These are phyloP conservation scores for Plasmodium ovale DNA, from an alignment of 169 alveolate species.

Conservation along the genomic window DNA sequence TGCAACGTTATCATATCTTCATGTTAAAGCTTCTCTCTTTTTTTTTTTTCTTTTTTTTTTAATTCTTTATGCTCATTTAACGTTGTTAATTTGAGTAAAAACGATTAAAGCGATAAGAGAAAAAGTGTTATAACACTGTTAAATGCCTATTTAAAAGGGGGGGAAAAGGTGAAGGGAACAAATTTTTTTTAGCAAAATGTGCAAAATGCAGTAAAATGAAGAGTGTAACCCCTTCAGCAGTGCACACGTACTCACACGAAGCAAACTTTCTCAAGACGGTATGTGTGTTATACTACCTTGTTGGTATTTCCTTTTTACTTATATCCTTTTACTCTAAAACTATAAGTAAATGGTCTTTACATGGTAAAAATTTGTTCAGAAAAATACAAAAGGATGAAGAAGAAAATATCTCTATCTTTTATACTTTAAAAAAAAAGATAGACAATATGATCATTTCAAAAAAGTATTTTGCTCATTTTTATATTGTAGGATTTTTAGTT, in stretches of 20 bases:
- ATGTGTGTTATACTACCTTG: slow-evolving; percentile 48
- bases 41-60: too few relatives aligned
- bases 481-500: slow-evolving; percentile 76
- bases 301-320: slow-evolving; percentile 70
- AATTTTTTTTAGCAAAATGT: too few relatives aligned
- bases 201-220: too few relatives aligned
- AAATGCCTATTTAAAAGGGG: too few relatives aligned
- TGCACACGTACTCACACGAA: not conserved
- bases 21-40: too few relatives aligned
- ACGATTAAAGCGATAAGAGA: too few relatives aligned
- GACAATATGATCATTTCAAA: slow-evolving; percentile 77
- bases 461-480: slow-evolving; percentile 78
- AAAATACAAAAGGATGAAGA: slow-evolving; percentile 42
- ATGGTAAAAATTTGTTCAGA: slow-evolving; percentile 80
- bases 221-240: not conserved
- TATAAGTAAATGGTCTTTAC: slow-evolving; percentile 79
- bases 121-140: not conserved
- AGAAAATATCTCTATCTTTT: slow-evolving; percentile 18
- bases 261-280: slow-evolving; percentile 3
- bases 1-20: too few relatives aligned
- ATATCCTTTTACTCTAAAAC: slow-evolving; percentile 62
- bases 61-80: too few relatives aligned
- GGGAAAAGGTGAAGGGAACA: not conserved
- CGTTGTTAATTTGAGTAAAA: too few relatives aligned
- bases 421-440: slow-evolving; percentile 22